Percentiles rank a stretch among this genome's conserved stretches.
Evolutionary conservation across 1,284 basidiomycete species (phyloP).

Genomic region (Puccinia hordei): DNA sequence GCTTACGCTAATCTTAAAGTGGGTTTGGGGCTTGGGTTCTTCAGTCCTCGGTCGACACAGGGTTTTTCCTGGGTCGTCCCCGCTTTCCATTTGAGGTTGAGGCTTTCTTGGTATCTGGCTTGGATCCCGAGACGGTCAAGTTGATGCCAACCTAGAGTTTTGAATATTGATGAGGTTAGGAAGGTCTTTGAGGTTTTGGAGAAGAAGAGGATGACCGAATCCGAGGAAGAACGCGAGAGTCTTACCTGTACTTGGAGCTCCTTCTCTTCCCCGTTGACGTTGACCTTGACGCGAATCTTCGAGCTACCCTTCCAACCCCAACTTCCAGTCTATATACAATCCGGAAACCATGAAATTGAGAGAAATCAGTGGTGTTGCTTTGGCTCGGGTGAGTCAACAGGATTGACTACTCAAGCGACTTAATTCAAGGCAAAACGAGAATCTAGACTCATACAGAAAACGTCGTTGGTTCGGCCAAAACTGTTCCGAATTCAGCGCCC

Average conservation of each 20-base stretch:
- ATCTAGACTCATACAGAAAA: conserved; percentile 13
- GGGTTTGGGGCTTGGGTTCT: background rate
- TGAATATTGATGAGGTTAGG: too few relatives aligned
- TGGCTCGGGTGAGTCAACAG: too few relatives aligned
- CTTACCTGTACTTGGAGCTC: conserved; percentile 12
- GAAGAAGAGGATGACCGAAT: background rate
- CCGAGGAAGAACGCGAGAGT: background rate
- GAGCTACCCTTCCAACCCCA: conserved; percentile 5
- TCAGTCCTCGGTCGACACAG: background rate
- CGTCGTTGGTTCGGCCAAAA: conserved; percentile 19
- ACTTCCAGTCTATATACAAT: conserved; percentile 14
- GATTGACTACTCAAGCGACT: background rate
- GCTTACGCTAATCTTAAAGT: background rate
- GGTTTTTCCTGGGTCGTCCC: conserved; percentile 14
- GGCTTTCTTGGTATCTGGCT: conserved; percentile 14
- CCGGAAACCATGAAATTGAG: too few relatives aligned
- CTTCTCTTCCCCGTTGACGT: conserved; percentile 24
- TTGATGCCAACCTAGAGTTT: conserved; percentile 7
- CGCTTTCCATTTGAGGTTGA: background rate
- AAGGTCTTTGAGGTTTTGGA: too few relatives aligned
- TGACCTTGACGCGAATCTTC: conserved; percentile 3
- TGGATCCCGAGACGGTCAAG: conserved; percentile 26
- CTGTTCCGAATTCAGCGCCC: background rate
- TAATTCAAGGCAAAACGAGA: background rate
- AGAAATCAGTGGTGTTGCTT: too few relatives aligned